These are phyloP conservation scores for Arxiozyma slooffiae DNA, from an alignment of 1,139 yeast species.

Conservation along the genomic window DNA sequence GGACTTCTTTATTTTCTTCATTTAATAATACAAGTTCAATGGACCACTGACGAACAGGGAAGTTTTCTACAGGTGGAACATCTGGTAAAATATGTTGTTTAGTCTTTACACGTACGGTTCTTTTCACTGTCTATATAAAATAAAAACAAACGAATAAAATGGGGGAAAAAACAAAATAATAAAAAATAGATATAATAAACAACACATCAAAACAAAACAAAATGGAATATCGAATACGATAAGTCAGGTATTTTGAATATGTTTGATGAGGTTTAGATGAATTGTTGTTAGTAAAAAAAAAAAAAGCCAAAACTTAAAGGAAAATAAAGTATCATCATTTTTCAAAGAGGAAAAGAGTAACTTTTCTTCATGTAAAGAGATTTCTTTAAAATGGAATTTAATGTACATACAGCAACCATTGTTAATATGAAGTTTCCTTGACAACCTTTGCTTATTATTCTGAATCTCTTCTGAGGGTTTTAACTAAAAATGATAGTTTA, in stretches of 20 bases:
- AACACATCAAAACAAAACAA: neutral
- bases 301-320: no score
- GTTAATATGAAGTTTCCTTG: neutral
- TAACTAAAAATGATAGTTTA: neutral
- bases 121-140: conserved; percentile 44
- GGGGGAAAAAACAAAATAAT: no score
- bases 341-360: neutral
- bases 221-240: no score
- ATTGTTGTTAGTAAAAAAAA: neutral
- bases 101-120: conserved; percentile 84
- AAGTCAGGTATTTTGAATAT: no score
- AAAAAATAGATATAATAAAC: no score
- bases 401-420: conserved; percentile 21
- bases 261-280: neutral
- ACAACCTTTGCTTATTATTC: neutral
- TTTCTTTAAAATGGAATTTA: no score
- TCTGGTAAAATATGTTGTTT: conserved; percentile 76
- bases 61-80: conserved; percentile 79
- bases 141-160: neutral
- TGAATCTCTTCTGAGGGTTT: neutral
- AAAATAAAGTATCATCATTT: no score
- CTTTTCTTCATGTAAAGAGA: neutral
- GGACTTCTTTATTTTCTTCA: conserved; percentile 69
- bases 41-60: conserved; percentile 95
- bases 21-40: conserved; percentile 68